Evolutionary conservation across 257 asterid species (phyloP).

Genomic region (Catharanthus roseus): DNA sequence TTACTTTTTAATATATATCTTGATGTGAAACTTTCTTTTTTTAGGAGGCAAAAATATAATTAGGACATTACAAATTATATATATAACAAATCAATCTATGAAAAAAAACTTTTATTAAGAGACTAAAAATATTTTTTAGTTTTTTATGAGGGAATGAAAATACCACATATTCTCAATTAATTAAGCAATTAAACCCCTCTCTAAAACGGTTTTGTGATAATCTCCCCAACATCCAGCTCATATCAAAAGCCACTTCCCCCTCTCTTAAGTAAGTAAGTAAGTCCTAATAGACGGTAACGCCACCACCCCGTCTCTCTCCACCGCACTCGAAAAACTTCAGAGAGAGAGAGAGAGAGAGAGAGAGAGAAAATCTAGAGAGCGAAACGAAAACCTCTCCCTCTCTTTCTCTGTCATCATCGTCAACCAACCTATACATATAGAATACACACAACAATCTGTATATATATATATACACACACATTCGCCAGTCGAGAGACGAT

Average conservation of each 20-base stretch:
- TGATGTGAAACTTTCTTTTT: too few species aligned
- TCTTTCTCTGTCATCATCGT: slow-evolving; percentile 5
- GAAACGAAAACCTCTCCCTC: slow-evolving; percentile 1
- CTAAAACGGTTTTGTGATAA: too few species aligned
- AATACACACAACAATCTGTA: neutral
- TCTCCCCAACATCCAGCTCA: slow-evolving; percentile 15
- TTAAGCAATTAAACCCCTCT: neutral
- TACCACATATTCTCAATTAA: neutral
- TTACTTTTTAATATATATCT: too few species aligned
- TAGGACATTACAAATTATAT: too few species aligned
- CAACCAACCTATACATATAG: neutral
- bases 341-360: slow-evolving; percentile 10
- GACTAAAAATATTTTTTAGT: too few species aligned
- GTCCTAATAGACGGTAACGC: slow-evolving; percentile 4
- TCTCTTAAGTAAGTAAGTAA: too few species aligned
- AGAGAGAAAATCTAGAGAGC: slow-evolving; percentile 1
- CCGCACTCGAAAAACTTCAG: neutral
- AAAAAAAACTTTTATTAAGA: too few species aligned
- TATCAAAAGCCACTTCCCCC: neutral
- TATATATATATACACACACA: neutral
- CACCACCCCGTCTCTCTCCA: slow-evolving; percentile 13
- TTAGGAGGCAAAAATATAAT: too few species aligned
- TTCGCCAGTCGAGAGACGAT: slow-evolving; percentile 6
- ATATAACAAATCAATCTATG: too few species aligned
- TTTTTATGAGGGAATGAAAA: too few species aligned